Evolutionary conservation across 768 basidiomycete genomes (phyloP).

Genomic region (Pholiota conissans): DNA sequence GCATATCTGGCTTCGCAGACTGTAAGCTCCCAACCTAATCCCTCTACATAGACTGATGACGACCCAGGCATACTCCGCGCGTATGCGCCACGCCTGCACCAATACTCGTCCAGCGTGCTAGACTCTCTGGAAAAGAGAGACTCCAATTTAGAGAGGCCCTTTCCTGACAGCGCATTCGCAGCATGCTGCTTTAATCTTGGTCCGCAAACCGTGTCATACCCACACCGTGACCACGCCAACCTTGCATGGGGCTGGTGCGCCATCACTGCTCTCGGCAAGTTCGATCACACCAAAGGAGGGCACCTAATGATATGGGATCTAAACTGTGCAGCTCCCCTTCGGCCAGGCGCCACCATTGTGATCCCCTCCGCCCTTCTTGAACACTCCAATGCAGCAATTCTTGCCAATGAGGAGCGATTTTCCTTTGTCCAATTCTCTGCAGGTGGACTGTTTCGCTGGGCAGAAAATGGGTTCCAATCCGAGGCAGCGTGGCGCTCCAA

Average conservation of each 20-base stretch:
- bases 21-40: neutral
- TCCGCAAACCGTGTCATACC: neutral
- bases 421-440: neutral
- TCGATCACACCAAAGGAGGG: neutral
- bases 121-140: neutral
- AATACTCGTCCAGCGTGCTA: neutral
- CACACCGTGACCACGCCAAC: neutral
- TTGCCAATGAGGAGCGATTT: neutral
- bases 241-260: neutral
- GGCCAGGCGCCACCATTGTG: neutral
- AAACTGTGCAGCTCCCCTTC: neutral
- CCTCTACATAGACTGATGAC: too few relatives aligned
- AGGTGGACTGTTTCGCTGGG: neutral
- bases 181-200: neutral
- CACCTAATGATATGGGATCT: neutral
- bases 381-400: neutral
- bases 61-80: too few relatives aligned
- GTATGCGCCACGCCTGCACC: neutral
- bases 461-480: neutral
- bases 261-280: neutral
- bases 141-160: neutral
- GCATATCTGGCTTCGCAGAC: neutral
- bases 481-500: neutral
- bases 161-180: neutral
- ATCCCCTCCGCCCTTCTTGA: neutral